Conservation (phyloP, 192 early-diverging fungal species). For the Coemansia sp. region DNA sequence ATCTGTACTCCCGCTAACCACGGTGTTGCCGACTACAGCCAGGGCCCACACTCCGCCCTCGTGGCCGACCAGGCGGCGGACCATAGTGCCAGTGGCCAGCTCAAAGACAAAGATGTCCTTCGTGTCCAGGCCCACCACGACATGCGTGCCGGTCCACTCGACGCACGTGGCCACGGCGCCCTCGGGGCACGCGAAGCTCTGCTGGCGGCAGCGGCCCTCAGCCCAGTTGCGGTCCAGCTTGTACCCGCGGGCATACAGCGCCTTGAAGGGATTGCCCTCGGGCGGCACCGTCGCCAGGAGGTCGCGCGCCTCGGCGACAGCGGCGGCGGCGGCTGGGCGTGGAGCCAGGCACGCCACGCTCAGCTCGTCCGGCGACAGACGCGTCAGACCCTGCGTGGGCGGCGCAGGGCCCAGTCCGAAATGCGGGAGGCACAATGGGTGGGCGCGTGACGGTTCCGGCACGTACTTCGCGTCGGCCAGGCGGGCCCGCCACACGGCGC, state of each 20-base stretch:
- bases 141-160: constrained; percentile 95
- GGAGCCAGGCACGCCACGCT: constrained; percentile 29
- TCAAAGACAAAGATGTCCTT: constrained; percentile 94
- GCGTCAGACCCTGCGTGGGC: background rate
- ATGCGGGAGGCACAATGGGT: constrained; percentile 45
- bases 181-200: constrained; percentile 80
- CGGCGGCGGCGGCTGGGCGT: constrained; percentile 6
- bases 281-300: background rate
- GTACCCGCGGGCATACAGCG: constrained; percentile 77
- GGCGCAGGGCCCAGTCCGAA: constrained; percentile 45
- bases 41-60: constrained; percentile 99
- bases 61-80: constrained; percentile 78
- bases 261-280: constrained; percentile 70
- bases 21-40: constrained; percentile 83
- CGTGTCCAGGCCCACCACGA: constrained; percentile 93
- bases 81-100: constrained; percentile 74
- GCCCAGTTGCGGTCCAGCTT: constrained; percentile 85
- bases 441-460: constrained; percentile 23
- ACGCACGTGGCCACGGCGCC: constrained; percentile 92
- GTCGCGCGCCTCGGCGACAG: constrained; percentile 7
- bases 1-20: constrained; percentile 96
- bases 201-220: constrained; percentile 70
- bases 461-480: constrained; percentile 45
- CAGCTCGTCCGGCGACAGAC: constrained; percentile 19
- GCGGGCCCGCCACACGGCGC: constrained; percentile 46